Evolutionary conservation across 139 green algal species (phyloP).

Genomic region (Chlorella vulgaris): DNA sequence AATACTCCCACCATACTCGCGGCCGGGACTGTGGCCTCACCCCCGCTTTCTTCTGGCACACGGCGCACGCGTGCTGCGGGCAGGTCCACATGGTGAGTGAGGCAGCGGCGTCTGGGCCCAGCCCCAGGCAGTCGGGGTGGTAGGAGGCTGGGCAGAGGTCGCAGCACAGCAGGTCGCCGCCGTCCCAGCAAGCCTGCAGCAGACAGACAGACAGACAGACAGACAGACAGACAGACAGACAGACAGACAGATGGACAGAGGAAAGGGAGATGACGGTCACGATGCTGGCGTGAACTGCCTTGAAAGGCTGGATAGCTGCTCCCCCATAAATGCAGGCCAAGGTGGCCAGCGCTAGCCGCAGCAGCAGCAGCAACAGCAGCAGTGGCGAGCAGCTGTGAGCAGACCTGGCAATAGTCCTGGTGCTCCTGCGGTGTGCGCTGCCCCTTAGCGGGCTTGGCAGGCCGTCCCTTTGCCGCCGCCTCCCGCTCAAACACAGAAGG

Average conservation of each 20-base stretch:
- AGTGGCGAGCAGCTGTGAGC: too few species aligned
- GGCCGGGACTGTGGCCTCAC: not conserved
- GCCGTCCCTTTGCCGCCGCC: not conserved
- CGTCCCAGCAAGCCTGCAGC: slow-evolving; percentile 67
- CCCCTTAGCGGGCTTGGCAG: not conserved
- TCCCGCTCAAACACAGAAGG: slow-evolving; percentile 39
- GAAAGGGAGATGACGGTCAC: too few species aligned
- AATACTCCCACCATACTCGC: not conserved
- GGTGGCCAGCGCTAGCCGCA: too few species aligned
- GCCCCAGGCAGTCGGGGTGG: slow-evolving; percentile 66
- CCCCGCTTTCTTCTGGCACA: slow-evolving; percentile 48
- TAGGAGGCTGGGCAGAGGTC: slow-evolving; percentile 64
- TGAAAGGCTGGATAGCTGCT: too few species aligned
- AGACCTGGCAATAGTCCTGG: slow-evolving; percentile 34
- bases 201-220: not conserved
- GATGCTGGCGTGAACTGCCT: too few species aligned
- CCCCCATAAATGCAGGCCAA: too few species aligned
- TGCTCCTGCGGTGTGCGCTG: slow-evolving; percentile 12
- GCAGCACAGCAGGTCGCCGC: slow-evolving; percentile 73
- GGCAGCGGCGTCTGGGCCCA: slow-evolving; percentile 17
- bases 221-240: not conserved
- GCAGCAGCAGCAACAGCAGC: too few species aligned
- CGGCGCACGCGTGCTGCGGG: slow-evolving; percentile 60
- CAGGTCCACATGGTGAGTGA: slow-evolving; percentile 38
- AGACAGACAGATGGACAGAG: too few species aligned